Base-by-base conservation (phyloP, 257 asterid species). In the Solanum medicagineum region DNA sequence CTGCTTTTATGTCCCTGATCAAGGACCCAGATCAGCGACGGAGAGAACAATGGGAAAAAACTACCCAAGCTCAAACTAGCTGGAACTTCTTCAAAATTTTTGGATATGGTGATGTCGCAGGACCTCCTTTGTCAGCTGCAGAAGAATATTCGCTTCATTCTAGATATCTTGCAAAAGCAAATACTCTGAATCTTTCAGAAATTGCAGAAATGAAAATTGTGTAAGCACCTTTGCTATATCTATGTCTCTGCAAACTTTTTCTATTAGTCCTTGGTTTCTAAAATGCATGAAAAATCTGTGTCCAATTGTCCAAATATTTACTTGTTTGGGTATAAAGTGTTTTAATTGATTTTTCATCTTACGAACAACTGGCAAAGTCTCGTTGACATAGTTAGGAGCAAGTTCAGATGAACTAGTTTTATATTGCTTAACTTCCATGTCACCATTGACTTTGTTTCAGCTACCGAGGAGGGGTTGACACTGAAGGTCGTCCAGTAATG, bases 81-180 rank as follows among this genome's bases (percentile, higher is more conserved):
- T 93, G 93, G 93, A 94, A 89, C 87, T 87, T 85, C 82, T 90
- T 90, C 79, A 94, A 91, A 90, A 88, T 96, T 92, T 92, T 96
- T 81, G 99, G 99, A 87, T 96, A 91, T 87, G 99, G 98, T 80
- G 97, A 96, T 59, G 89, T 96, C 36, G 95, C 98, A 57, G 92
- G 97, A 36, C 97, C 94, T 91, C 94, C 97, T 87, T 92, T 94
- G 85, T 92, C 98, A 60, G 92, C 98, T 68, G 95, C 99, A 29
- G 98, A 96, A 89, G 98, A 96, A 87, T 96, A 93, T 86, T 96
- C 98, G 0, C 94, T 95, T 85, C 99, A 96, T 88, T 94, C 99
- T 49, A 90, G 97, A 94, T 96, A 95, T 91, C 96, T 95, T 75
- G 91, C 98, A 80, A 96, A 94, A 92, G 99, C 99, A 85, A 96